These are phyloP conservation scores for Pleurotus pulmonarius DNA, from an alignment of 768 basidiomycete species.

Conservation along the genomic window DNA sequence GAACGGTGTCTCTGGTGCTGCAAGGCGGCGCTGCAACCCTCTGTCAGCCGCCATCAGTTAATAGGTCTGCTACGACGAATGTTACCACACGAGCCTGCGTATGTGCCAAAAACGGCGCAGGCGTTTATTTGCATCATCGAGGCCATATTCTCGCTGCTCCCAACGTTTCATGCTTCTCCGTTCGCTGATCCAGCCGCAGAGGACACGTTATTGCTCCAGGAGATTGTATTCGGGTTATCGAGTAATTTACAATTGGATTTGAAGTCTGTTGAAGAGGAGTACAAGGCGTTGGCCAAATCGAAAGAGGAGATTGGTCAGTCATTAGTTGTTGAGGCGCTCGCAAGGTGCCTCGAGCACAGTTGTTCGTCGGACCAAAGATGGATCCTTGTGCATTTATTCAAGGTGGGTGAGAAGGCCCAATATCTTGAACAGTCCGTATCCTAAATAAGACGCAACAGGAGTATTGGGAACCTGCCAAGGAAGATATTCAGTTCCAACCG, in stretches of 20 bases:
- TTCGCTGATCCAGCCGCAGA: constrained; percentile 17
- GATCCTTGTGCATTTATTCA: constrained; percentile 43
- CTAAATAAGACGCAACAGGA: constrained; percentile 27
- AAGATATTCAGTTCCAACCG: constrained; percentile 32
- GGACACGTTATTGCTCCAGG: constrained; percentile 33
- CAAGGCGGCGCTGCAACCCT: constrained; percentile 49
- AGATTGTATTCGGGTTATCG: constrained; percentile 39
- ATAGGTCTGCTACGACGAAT: constrained; percentile 45
- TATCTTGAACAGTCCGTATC: background rate
- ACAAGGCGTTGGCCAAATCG: constrained; percentile 34
- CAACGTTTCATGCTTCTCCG: constrained; percentile 28
- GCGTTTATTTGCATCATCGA: constrained; percentile 51
- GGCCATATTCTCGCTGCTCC: constrained; percentile 47
- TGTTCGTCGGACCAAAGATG: constrained; percentile 41
- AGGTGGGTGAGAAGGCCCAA: constrained; percentile 32
- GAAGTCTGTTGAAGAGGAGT: constrained; percentile 46
- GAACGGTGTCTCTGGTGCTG: constrained; percentile 72
- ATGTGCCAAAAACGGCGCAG: constrained; percentile 36
- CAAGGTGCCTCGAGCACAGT: constrained; percentile 49
- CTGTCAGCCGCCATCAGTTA: constrained; percentile 37
- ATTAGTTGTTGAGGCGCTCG: constrained; percentile 44
- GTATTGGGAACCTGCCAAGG: constrained; percentile 42
- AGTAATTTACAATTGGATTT: constrained; percentile 47
- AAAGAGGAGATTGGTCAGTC: constrained; percentile 34
- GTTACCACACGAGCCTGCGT: constrained; percentile 39